These are phyloP conservation scores for Punica granatum DNA, from an alignment of 345 rosid species.

Conservation along the genomic window DNA sequence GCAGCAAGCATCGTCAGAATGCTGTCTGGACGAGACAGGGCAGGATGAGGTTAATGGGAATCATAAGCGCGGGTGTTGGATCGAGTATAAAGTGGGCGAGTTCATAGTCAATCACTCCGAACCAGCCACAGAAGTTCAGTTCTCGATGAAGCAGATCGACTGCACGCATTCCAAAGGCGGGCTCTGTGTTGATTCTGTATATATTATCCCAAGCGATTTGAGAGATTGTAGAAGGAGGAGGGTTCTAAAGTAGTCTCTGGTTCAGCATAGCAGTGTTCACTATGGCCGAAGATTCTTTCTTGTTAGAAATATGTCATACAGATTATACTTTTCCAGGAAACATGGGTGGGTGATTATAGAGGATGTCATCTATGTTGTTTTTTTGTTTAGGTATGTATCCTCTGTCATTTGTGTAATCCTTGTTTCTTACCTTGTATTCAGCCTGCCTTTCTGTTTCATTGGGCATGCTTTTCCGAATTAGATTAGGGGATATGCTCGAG, in stretches of 20 bases:
- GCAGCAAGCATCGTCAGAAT: conserved; percentile 52
- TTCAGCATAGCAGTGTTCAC: not conserved
- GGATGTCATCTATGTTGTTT: conserved; percentile 26
- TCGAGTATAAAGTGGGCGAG: conserved; percentile 74
- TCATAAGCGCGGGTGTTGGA: conserved; percentile 92
- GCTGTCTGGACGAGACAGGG: conserved; percentile 45
- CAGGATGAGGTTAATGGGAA: conserved; percentile 39
- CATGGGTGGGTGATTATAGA: conserved; percentile 18
- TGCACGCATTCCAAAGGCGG: conserved; percentile 97
- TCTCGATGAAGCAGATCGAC: conserved; percentile 92
- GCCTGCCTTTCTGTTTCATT: conserved; percentile 1
- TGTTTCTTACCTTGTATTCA: conserved; percentile 17
- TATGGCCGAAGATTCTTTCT: conserved; percentile 13
- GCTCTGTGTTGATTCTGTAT: conserved; percentile 87
- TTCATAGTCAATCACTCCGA: conserved; percentile 54
- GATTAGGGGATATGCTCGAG: not conserved
- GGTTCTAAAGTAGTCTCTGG: conserved; percentile 29
- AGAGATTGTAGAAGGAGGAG: conserved; percentile 40
- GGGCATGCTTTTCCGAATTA: not conserved
- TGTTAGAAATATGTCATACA: conserved; percentile 20
- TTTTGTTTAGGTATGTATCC: conserved; percentile 28
- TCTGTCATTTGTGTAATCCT: conserved; percentile 23
- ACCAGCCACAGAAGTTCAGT: conserved; percentile 56
- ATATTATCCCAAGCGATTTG: conserved; percentile 64
- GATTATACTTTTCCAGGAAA: conserved; percentile 29